phyloP scores from a whole-genome alignment of 768 basidiomycete genomes.

The Lepiota brunneoincarnata region DNA sequence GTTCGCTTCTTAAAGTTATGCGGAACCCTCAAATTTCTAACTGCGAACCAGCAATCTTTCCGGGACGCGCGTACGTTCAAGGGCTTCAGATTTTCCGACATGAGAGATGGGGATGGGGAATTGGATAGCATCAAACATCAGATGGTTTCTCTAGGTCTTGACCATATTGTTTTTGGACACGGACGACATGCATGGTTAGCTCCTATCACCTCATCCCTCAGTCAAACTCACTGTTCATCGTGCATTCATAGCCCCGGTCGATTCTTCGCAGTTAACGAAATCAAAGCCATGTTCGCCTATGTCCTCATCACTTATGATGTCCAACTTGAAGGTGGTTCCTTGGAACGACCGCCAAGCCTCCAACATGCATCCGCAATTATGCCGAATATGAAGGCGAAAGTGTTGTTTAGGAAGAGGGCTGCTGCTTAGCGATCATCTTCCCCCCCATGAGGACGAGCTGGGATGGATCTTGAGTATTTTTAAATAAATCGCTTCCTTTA shows the following conservation, averaged over 20 bases:
- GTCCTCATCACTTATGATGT: constrained; percentile 38
- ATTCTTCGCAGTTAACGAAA: constrained; percentile 36
- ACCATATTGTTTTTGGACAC: constrained; percentile 28
- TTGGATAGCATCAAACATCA: constrained; percentile 22
- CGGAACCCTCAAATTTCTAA: neutral
- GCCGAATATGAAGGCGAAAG: constrained; percentile 4
- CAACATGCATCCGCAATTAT: neutral
- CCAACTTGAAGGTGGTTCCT: constrained; percentile 16
- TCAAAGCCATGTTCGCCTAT: constrained; percentile 36
- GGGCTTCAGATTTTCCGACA: constrained; percentile 33
- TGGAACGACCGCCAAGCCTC: neutral
- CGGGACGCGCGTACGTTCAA: constrained; percentile 31
- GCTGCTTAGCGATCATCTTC: no score
- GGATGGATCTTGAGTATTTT: no score
- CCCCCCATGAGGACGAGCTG: no score
- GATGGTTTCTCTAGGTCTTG: constrained; percentile 22
- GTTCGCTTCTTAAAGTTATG: constrained; percentile 6
- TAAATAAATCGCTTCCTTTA: no score
- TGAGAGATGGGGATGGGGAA: constrained; percentile 19
- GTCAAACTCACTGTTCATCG: neutral
- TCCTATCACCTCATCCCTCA: neutral
- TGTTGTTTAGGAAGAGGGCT: constrained; percentile 12
- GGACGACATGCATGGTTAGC: constrained; percentile 27
- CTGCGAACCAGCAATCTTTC: constrained; percentile 14
- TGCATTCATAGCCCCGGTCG: constrained; percentile 30